Evolutionary conservation across 805 yeast species (phyloP), one percentile per base, ranked within the genome.

Genomic region (Candida khao-thaluensis): DNA sequence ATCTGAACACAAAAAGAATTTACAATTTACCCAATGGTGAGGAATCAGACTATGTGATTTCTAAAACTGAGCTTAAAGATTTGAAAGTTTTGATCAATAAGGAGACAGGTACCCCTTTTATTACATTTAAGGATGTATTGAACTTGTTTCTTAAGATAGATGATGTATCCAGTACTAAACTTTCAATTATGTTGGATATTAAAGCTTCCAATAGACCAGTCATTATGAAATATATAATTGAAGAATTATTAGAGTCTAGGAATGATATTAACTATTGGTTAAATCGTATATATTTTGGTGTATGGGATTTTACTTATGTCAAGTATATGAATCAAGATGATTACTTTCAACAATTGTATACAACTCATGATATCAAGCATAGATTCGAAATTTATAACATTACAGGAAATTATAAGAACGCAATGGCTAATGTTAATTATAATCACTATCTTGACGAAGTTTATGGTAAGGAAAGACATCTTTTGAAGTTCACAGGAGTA

Each of bases 301-400:
- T 68, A 16, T 69, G 74, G 74, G 62, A 63, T 43, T 50, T 69
- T 40, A 54, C 59, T 24, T 57, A 64, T 37, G 43, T 66, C 31
- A 63, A 66, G 44, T 67, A 54, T 48, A 40, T 67, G 43, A 69
- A 69, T 48, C 72, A 69, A 43, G 66, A 66, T 29, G 56, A 51
- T 1, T 61, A 48, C 40, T 66, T 68, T 45, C 64, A 57, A 43
- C 36, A 50, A 8, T 39, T 53, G 11, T 57, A 61, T 35, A 44
- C 46, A 4, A 34, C 33, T 3, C 21, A 46, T 18, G 28, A 38
- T 7, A 24, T 40, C 7, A 18, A 30, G 3, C 49, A 52, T 26
- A 26, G 36, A 15, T 61, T 68, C 40, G 68, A 68, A 30, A 50
- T 67, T 10, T 49, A 57, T 34, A 64, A 69, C 48, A 67, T 69